These are phyloP conservation scores for Anthracocystis setariae DNA, from an alignment of 1,284 basidiomycete genomes.

Conservation along the genomic window DNA sequence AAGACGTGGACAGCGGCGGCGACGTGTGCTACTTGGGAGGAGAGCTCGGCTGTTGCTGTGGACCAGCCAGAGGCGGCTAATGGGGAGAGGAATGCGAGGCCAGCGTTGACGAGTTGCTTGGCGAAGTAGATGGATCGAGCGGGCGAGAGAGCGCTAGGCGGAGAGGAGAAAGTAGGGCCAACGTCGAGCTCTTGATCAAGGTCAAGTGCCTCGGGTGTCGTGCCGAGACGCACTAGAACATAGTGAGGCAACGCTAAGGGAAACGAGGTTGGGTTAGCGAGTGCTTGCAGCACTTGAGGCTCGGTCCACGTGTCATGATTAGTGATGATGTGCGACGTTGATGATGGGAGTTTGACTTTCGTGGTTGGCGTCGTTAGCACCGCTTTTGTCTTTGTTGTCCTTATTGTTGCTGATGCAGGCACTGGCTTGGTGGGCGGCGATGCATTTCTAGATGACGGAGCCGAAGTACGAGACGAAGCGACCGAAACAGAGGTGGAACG, in stretches of 20 bases:
- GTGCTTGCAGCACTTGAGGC: slow-evolving; percentile 22
- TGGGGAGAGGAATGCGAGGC: slow-evolving; percentile 20
- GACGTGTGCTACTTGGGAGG: slow-evolving; percentile 12
- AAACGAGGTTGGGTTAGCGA: slow-evolving; percentile 10
- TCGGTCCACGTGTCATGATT: slow-evolving; percentile 26
- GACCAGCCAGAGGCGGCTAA: slow-evolving; percentile 39
- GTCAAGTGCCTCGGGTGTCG: slow-evolving; percentile 14
- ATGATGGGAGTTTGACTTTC: neutral
- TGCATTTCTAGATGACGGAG: neutral
- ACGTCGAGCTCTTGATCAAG: slow-evolving; percentile 16
- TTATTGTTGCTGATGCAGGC: neutral
- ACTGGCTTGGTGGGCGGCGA: slow-evolving; percentile 5
- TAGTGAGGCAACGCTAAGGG: slow-evolving; percentile 13
- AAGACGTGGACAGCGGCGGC: slow-evolving; percentile 23
- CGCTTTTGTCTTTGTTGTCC: neutral
- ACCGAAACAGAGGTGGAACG: slow-evolving; percentile 15
- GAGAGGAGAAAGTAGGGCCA: slow-evolving; percentile 3
- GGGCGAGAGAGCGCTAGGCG: slow-evolving; percentile 9
- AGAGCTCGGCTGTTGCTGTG: neutral
- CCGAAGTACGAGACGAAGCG: slow-evolving; percentile 11
- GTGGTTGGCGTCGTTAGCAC: neutral
- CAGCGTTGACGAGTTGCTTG: slow-evolving; percentile 55
- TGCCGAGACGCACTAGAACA: slow-evolving; percentile 24
- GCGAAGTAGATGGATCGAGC: slow-evolving; percentile 35
- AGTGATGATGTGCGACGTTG: neutral